phyloP scores from a whole-genome alignment of 139 green algal species.

The Asterochloris erici region DNA sequence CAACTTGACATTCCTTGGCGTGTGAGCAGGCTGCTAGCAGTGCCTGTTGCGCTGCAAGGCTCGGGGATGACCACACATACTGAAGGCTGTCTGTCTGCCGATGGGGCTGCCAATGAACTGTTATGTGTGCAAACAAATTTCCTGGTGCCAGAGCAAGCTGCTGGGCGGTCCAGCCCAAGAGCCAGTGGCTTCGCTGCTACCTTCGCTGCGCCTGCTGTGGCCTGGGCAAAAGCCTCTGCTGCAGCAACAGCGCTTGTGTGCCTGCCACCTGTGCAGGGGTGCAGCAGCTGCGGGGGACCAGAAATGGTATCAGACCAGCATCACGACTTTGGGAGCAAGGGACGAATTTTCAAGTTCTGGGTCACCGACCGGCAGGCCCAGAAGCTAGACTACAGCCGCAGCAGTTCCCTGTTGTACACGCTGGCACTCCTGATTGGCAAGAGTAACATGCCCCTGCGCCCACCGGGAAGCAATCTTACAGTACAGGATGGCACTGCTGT shows the following conservation, averaged over 20 bases:
- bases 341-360: slow-evolving; percentile 45
- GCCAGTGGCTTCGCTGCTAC: neutral
- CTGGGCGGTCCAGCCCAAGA: neutral
- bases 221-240: neutral
- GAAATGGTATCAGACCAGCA: neutral
- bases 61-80: too few species aligned
- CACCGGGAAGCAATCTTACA: slow-evolving; percentile 16
- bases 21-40: too few species aligned
- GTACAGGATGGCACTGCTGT: too few species aligned
- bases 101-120: too few species aligned
- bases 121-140: too few species aligned
- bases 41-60: too few species aligned
- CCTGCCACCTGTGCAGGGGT: neutral
- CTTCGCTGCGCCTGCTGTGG: neutral
- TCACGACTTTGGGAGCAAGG: neutral
- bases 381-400: slow-evolving; percentile 38
- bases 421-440: slow-evolving; percentile 38
- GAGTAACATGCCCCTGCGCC: slow-evolving; percentile 24
- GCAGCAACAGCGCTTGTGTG: neutral
- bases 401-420: slow-evolving; percentile 37
- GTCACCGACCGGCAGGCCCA: slow-evolving; percentile 23
- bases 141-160: neutral
- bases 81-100: too few species aligned
- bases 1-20: too few species aligned
- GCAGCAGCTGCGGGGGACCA: neutral